phyloP scores from a whole-genome alignment of 371 early-diverging fungal species.

The Mucor ambiguus region DNA sequence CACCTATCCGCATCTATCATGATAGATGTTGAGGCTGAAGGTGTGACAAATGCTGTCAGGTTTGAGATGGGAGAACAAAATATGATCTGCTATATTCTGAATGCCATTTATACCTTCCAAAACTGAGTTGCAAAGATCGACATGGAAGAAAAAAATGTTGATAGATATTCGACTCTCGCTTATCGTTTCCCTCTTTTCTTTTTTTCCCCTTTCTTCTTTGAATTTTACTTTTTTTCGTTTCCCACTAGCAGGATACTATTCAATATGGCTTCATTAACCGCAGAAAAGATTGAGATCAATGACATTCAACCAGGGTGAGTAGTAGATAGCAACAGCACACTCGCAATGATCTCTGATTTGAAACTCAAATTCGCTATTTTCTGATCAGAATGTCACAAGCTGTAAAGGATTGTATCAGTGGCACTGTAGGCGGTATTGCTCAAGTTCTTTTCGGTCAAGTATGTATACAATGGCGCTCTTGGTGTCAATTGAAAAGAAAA shows the following conservation, averaged over 20 bases:
- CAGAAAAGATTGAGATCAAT: conserved; percentile 20
- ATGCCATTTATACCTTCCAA: not conserved
- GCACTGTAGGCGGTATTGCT: conserved; percentile 78
- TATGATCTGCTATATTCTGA: not conserved
- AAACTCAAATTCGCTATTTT: not conserved
- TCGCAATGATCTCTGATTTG: not conserved
- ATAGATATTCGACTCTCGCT: not conserved
- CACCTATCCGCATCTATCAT: no score
- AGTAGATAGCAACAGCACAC: not conserved
- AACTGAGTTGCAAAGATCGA: not conserved
- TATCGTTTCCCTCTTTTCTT: not conserved
- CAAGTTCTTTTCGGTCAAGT: conserved; percentile 84
- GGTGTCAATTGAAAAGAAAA: not conserved
- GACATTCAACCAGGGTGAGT: conserved; percentile 30
- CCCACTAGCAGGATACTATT: not conserved
- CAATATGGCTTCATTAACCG: conserved; percentile 19
- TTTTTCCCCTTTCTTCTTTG: conserved; percentile 7
- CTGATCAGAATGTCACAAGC: conserved; percentile 47
- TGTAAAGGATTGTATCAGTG: conserved; percentile 76
- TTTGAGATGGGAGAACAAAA: not conserved
- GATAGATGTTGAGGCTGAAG: no score
- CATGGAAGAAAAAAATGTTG: not conserved
- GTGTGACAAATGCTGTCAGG: not conserved
- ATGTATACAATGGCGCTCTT: conserved; percentile 10
- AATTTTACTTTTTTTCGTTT: conserved; percentile 11